Evolutionary conservation across 768 basidiomycete species (phyloP).

Genomic region (Phaeolepiota aurea): DNA sequence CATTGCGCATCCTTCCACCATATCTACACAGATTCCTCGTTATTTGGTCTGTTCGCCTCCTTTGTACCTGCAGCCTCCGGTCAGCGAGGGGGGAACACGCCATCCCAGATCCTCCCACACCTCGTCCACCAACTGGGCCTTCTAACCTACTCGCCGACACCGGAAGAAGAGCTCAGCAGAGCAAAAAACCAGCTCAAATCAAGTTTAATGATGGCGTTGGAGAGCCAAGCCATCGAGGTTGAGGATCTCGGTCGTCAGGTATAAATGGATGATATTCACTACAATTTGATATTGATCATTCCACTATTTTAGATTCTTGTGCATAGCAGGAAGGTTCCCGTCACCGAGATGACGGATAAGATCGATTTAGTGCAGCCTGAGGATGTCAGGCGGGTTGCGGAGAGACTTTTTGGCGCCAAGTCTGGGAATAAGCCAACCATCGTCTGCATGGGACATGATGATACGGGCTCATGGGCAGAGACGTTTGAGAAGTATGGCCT

Average conservation of each 20-base stretch:
- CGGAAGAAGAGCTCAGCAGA: constrained; percentile 62
- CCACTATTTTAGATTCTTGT: constrained; percentile 56
- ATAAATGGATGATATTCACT: constrained; percentile 3
- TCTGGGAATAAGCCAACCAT: constrained; percentile 65
- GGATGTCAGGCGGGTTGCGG: constrained; percentile 70
- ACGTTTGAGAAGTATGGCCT: constrained; percentile 68
- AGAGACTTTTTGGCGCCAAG: constrained; percentile 60
- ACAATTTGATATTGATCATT: constrained; percentile 1
- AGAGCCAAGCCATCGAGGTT: constrained; percentile 77
- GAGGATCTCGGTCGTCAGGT: constrained; percentile 91
- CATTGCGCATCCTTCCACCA: constrained; percentile 97
- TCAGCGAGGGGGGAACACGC: constrained; percentile 51
- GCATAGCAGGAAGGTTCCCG: constrained; percentile 75
- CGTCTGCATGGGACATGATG: constrained; percentile 77
- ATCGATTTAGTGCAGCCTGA: constrained; percentile 70
- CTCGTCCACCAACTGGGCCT: constrained; percentile 83
- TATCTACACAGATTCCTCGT: constrained; percentile 88
- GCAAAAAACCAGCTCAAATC: constrained; percentile 96
- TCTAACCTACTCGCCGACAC: constrained; percentile 63
- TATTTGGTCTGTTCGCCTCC: constrained; percentile 87
- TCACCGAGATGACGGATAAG: constrained; percentile 85
- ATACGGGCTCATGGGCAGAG: constrained; percentile 57
- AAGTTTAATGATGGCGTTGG: constrained; percentile 89
- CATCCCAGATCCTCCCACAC: constrained; percentile 69
- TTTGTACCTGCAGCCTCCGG: constrained; percentile 62